A percentile compares a stretch with the other conserved stretches of the same genome.
These are phyloP conservation scores for Leccinum insolens DNA, from an alignment of 1,284 basidiomycete genomes.

Conservation along the genomic window DNA sequence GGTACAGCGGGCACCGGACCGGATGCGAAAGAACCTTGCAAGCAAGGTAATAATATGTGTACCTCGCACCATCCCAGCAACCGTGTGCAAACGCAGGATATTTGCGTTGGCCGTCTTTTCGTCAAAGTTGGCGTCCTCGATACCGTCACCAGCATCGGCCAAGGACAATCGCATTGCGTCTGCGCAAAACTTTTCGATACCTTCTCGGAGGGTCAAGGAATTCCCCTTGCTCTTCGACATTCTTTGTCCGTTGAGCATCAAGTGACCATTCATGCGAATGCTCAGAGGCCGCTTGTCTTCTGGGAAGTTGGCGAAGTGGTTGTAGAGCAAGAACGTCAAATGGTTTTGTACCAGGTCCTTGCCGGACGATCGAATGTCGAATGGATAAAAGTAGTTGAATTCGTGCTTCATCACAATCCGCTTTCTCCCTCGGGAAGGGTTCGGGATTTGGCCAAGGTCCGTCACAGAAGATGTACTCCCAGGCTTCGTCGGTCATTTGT, in stretches of 20 bases:
- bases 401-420: conserved; percentile 85
- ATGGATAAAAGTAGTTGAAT: conserved; percentile 97
- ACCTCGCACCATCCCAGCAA: conserved; percentile 93
- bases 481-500: conserved; percentile 96
- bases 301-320: conserved; percentile 92
- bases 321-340: conserved; percentile 94
- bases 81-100: conserved; percentile 91
- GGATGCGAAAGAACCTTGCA: conserved; percentile 15
- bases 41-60: not conserved
- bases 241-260: conserved; percentile 99
- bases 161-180: conserved; percentile 92
- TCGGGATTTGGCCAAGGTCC: conserved; percentile 61
- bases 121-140: conserved; percentile 99
- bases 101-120: conserved; percentile 98
- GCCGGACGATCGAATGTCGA: conserved; percentile 98
- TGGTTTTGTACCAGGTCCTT: conserved; percentile 98
- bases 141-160: conserved; percentile 96
- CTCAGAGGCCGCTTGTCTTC: conserved; percentile 92
- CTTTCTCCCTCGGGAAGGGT: conserved; percentile 75
- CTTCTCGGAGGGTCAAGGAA: conserved; percentile 78
- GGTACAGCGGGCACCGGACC: conserved; percentile 32
- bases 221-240: conserved; percentile 98
- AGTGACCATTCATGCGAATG: conserved; percentile 95
- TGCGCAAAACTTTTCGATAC: conserved; percentile 87
- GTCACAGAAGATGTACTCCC: conserved; percentile 91